Evolutionary conservation across 768 basidiomycete species (phyloP), one percentile per base, ranked within the genome.

Genomic region (Leccinum fibrillosum): DNA sequence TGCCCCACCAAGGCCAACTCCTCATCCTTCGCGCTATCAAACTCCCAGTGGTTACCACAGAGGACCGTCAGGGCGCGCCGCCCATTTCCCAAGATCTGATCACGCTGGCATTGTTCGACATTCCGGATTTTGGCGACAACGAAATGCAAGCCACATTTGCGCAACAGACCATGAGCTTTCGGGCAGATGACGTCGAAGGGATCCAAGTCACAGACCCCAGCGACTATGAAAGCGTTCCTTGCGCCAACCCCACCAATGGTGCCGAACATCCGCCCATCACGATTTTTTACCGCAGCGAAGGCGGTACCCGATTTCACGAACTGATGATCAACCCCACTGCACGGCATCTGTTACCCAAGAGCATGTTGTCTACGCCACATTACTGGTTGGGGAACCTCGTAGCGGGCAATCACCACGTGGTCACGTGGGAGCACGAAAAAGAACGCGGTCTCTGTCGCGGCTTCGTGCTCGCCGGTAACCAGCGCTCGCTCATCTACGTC

Each of bases 1-100:
- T 85, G 35, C 83, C 84, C 2, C 69, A 72, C 13, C 84, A 86
- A 65, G 70, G 73, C 9, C 76, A 82, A 53, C 68, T 86, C 12
- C 71, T 86, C 21, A 73, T 84, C 53, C 74, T 84, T 49, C 82
- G 85, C 35, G 72, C 74, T 4, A 61, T 80, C 49, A 67, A 64
- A 42, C 64, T 66, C 37, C 61, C 64, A 34, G 51, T 25, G 5
- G 17, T 49, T 5, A 60, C 63, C 1, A 25, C 3, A 19, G 56
- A 61, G n/a, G 45, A 51, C 7, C 50, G 30, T 30, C 37, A 49
- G 26, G 61, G 60, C 4, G 59, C 54, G 23, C 69, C 68, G 4
- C 65, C 60, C 11, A 48, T 52, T 12, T 57, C 71, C 10, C 65
- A 64, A 34, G 71, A 73, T 23, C 62, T 72, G 19, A 66, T 73